Evolutionary conservation across 1,139 yeast genomes (phyloP).

Genomic region (Blastobotrys illinoisensis): DNA sequence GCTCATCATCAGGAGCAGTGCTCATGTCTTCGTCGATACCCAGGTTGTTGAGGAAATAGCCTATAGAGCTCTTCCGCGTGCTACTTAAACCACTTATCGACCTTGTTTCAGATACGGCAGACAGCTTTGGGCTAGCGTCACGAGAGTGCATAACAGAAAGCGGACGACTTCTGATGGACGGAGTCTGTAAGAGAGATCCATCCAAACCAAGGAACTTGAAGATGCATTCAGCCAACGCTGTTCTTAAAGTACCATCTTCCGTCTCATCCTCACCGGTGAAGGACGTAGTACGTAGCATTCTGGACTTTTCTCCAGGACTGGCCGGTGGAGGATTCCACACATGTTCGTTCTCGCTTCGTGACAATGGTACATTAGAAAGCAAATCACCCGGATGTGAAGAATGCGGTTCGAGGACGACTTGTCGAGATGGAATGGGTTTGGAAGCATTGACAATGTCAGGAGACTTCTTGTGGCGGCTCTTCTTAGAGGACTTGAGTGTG

Average conservation of each 20-base stretch:
- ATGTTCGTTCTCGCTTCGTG: slow-evolving; percentile 40
- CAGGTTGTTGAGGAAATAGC: slow-evolving; percentile 15
- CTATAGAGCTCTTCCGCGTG: slow-evolving; percentile 11
- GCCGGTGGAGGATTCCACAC: slow-evolving; percentile 4
- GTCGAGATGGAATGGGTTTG: slow-evolving; percentile 42
- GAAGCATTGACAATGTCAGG: slow-evolving; percentile 10
- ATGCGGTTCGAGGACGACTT: slow-evolving; percentile 59
- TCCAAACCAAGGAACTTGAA: slow-evolving; percentile 68
- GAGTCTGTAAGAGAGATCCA: slow-evolving; percentile 27
- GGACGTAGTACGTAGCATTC: slow-evolving; percentile 20
- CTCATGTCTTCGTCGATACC: slow-evolving; percentile 12
- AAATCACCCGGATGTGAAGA: slow-evolving; percentile 75
- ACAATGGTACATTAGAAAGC: slow-evolving; percentile 72
- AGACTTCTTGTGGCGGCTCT: slow-evolving; percentile 10
- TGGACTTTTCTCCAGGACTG: slow-evolving; percentile 10
- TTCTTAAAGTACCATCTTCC: slow-evolving; percentile 64
- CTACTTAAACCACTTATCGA: slow-evolving; percentile 1
- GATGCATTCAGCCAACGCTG: slow-evolving; percentile 70
- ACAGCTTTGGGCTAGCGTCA: slow-evolving; percentile 23
- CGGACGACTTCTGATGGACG: slow-evolving; percentile 1
- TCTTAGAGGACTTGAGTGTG: background rate
- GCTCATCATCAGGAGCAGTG: slow-evolving; percentile 11
- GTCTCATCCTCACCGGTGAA: slow-evolving; percentile 69
- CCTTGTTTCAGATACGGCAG: slow-evolving; percentile 10
- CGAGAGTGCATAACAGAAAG: slow-evolving; percentile 16